Base-by-base conservation (phyloP, 2,329 filamentous ascomycete genomes). In the Penicillium paneum region DNA sequence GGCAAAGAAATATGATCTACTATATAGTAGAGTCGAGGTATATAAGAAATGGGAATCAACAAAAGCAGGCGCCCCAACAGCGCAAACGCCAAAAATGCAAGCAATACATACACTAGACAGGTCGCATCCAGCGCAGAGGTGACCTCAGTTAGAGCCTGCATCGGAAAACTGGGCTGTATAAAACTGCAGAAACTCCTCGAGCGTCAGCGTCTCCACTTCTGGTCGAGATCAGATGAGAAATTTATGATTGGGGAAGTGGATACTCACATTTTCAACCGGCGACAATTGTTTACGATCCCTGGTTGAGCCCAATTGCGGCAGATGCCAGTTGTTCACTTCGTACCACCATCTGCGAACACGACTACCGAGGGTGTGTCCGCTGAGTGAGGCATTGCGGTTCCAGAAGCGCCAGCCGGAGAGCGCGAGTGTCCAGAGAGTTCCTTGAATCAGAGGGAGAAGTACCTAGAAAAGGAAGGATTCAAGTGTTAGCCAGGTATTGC, bases 321-420 rank as follows among this genome's bases (percentile, higher is more conserved):
- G 74, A 45, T 81, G 80, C 94, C 94, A 97, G 67, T 95, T 91
- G 69, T 97, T 97, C 17, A 96, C 89, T 21, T 83, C 84, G 78
- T 91, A 97, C 93, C 94, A 99, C 94, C 93, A 97, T 62, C 91
- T 81, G 64, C 94, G 81, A 45, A 94, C 76, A 62, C 83, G 84
- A 7, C 89, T 90, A 21, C 94, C 94, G 15, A 89, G 77, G 26
- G 85, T 86, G 64, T 84, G 85, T 8, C 94, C 94, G 59, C 85
- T 86, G 62, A 96, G 81, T 67, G 86, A 85, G 13, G 90, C 87
- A 55, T 82, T 88, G 56, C 83, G 82, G 73, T 97, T 97, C 89
- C 89, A 96, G 71, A 89, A 83, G 67, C 91, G 86, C 93, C 93
- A 97, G 52, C 93, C 94, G 62, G 84, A 85, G 50, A 96, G 81